Conservation (phyloP, 805 yeast genomes). For the Monosporozyma siamensis region DNA sequence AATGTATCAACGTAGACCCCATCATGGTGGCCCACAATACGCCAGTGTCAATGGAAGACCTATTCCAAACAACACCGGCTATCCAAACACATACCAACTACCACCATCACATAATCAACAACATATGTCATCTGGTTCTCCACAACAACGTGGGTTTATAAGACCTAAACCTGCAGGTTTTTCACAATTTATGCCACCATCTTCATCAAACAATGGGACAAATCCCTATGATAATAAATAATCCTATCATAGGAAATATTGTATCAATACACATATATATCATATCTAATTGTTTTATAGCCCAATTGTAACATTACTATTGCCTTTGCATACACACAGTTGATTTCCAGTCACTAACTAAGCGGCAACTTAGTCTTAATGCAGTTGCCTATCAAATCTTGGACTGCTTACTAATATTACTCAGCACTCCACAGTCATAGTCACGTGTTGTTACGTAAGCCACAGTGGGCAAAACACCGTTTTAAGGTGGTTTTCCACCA, state of each 20-base stretch:
- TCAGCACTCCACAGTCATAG: too few species aligned
- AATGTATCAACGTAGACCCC: neutral
- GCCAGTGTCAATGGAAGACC: slow-evolving; percentile 1
- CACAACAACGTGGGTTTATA: neutral
- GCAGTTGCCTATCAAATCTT: too few species aligned
- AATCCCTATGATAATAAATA: neutral
- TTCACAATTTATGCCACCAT: slow-evolving; percentile 21
- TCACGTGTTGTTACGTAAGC: neutral
- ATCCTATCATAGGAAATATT: too few species aligned
- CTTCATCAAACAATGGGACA: neutral
- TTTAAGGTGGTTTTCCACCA: neutral
- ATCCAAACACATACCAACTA: neutral
- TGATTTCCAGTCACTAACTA: too few species aligned
- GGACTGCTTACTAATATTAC: too few species aligned
- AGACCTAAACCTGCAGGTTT: slow-evolving; percentile 13
- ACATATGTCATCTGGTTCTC: slow-evolving; percentile 3
- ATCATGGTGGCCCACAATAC: neutral
- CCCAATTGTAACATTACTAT: neutral
- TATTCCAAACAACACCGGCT: neutral
- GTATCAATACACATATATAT: too few species aligned
- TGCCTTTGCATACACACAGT: too few species aligned
- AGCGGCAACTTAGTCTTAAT: too few species aligned
- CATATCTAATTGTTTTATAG: too few species aligned
- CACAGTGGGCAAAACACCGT: neutral
- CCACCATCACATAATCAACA: slow-evolving; percentile 6